Evolutionary conservation across 169 alveolate genomes (phyloP), one percentile per base, ranked within the genome.

Genomic region (Sarcocystis neurona): DNA sequence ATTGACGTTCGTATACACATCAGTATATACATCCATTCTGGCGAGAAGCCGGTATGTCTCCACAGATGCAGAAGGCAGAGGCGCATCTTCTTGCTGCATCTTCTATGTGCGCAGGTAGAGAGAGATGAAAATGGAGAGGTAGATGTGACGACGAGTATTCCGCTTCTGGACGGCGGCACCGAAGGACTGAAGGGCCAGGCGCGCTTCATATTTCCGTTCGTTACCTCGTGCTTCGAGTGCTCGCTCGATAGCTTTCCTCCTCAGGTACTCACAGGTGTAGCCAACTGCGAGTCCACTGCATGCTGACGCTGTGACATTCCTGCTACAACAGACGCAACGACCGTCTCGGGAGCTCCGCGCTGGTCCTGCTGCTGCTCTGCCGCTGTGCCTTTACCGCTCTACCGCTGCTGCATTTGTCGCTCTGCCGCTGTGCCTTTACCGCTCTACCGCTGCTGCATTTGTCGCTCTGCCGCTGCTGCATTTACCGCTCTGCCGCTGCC

Each of bases 201-300:
- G 30, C 79, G 87, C 90, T 96, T 96, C n/a, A 95, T 94, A 18
- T 92, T 95, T 30, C 98, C 98, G n/a, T 94, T 87, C 87, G 93
- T 92, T 41, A 95, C 97, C 37, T 95, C 98, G 8, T 97, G 99
- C 85, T 97, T 94, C 93, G 98, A 96, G 87, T 97, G 99, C 93
- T 94, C 97, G 23, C 63, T 95, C 34, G 95, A 94, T 79, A 85
- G 96, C 58, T 90, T 96, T 1, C 96, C 98, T 23, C 96, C 97
- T 30, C 93, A 94, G 82, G 90, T 60, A 6, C 27, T 84, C 41
- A 85, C 93, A 32, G 94, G 79, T 88, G 95, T 2, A 15, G 27
- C 0, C 39, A 46, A 23, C 10, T 20, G 20, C 20, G 63, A 12
- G 63, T 53, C 20, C 30, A 53, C 10, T 20, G 63, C 63, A 12